These are phyloP conservation scores for Mycena leptocephala DNA, from an alignment of 768 basidiomycete species.

Conservation along the genomic window DNA sequence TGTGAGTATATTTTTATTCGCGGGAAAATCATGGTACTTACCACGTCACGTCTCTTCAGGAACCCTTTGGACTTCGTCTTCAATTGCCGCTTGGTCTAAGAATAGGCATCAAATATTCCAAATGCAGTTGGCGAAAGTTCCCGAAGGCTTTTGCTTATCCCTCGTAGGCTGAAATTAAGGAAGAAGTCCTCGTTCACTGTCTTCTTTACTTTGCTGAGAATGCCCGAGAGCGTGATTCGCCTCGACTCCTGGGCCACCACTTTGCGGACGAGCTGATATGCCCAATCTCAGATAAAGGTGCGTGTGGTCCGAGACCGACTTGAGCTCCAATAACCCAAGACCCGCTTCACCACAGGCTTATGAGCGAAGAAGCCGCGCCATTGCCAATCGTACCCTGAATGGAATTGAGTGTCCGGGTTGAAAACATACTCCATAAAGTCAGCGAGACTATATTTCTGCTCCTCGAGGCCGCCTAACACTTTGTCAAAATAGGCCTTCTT, in stretches of 20 bases:
- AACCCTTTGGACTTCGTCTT: background rate
- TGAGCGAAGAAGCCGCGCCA: slow-evolving; percentile 2
- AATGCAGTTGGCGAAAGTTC: background rate
- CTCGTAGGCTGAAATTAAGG: background rate
- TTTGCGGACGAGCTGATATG: background rate
- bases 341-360: background rate
- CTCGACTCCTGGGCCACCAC: background rate
- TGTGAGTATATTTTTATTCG: too few relatives aligned
- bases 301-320: background rate
- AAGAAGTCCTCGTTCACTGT: slow-evolving; percentile 12
- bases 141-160: background rate
- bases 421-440: background rate
- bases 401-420: background rate
- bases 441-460: background rate
- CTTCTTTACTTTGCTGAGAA: slow-evolving; percentile 11
- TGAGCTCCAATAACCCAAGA: background rate
- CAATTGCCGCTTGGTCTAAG: background rate
- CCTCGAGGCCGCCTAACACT: background rate
- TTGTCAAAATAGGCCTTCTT: background rate
- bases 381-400: background rate
- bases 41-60: background rate
- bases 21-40: too few relatives aligned
- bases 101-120: background rate
- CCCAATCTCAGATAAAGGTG: background rate
- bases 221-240: background rate